Base-by-base conservation (phyloP, 768 basidiomycete species). In the Boletus sp. region DNA sequence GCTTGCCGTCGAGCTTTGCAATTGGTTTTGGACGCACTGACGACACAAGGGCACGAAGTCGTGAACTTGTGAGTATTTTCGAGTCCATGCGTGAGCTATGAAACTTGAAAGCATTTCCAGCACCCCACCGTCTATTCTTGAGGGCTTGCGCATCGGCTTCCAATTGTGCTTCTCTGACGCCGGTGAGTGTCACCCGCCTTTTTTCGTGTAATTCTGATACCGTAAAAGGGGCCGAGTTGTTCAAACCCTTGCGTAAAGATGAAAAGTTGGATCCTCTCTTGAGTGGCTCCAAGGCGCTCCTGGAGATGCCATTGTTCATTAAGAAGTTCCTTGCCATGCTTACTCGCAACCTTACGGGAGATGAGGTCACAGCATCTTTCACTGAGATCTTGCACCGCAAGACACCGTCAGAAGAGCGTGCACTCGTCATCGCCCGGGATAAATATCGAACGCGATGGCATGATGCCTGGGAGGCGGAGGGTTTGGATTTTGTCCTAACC, bases 151-250 rank as follows among this genome's bases (percentile, higher is more conserved):
- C 50, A 75, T 82, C 32, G 83, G 80, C 10, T 78, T 84, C 59
- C 79, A 84, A 57, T 67, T 85, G 18, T 67, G 80, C 33, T 84
- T 86, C 66, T 75, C 80, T 5, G 84, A 86, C 48, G 82, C 80
- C 47, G 84, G 84, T 80, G 45, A 55, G 62, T 55, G 28, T 56
- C 30, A 6, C 5, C 11, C 4, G 24, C 5, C 18, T 14, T 41
- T 35, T 40, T 47, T 40, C 3, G 2, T 6, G 18, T 36, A 10
- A 24, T 42, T 30, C 48, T 50, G 14, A 59, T 24, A 32, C 10
- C 17, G 14, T 45, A 6, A 49, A 50, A 85, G 84, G 81, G 17
- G 64, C 72, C 28, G 82, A 81, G 61, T 65, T 78, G 47, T 77
- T 75, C 52, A 55, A 62, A 40, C 58, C 64, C 4, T 59, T 77